Evolutionary conservation across 2,329 filamentous ascomycete genomes (phyloP), one percentile per base, ranked within the genome.

Genomic region (Epichloe bromicola): DNA sequence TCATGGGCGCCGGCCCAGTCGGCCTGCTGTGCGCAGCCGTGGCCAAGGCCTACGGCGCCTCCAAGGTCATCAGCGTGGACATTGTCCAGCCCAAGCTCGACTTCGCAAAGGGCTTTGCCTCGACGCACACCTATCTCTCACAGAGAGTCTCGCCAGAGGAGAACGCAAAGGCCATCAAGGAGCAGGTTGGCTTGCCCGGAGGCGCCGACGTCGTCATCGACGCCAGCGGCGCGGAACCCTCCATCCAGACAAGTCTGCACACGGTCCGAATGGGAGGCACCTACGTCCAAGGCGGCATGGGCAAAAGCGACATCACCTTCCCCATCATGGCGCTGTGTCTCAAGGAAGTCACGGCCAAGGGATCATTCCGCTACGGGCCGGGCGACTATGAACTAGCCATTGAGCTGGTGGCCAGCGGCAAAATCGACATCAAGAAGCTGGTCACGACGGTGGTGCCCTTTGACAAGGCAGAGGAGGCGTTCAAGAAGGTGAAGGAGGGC

Each of bases 251-350:
- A 0, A 79, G 78, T 36, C 76, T 91, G 60, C 83, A 90, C 67
- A 76, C 76, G 19, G 77, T 89, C 26, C 77, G 82, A 56, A 74
- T 74, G 45, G 87, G 87, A 51, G 87, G 87, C 34, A 83, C 78
- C 15, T 91, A 88, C 60, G 83, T 94, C 8, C 88, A 94, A 70
- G 88, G 83, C 53, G 90, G 90, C 51, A 95, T 96, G 88, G 91
- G 91, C 62, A 86, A 85, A 64, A 68, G 81, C 39, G 87, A 95
- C 62, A 90, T 96, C 66, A 86, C 70, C 8, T 95, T 96, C 73
- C 91, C 91, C 48, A 95, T 97, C 65, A 86, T 91, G 79, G 85
- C 86, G 5, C 75, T 94, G 63, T 94, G 89, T 66, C 76, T 83
- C 48, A 96, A 96, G 72, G 91, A 97, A 73, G 74, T 95, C 48